A percentile compares a stretch with the other conserved stretches of the same genome.
These are phyloP conservation scores for Russula griseocarnosa DNA, from an alignment of 768 basidiomycete species.

Conservation along the genomic window DNA sequence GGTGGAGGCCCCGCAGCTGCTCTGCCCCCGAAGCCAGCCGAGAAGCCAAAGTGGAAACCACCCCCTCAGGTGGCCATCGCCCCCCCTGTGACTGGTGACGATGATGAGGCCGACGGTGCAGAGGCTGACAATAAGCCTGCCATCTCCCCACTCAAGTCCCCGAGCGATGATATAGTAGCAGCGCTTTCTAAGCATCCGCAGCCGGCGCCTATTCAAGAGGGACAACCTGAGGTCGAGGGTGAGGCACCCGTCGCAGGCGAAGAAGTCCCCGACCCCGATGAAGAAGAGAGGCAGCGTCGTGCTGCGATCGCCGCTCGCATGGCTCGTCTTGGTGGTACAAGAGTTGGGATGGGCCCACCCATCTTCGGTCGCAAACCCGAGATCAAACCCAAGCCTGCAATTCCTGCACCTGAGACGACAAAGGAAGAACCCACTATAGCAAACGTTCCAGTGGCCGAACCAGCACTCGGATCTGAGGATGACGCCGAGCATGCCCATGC, in stretches of 20 bases:
- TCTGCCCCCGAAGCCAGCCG: slow-evolving; percentile 56
- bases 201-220: slow-evolving; percentile 18
- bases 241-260: slow-evolving; percentile 33
- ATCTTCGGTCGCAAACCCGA: slow-evolving; percentile 58
- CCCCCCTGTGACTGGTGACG: slow-evolving; percentile 46
- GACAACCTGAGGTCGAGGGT: slow-evolving; percentile 28
- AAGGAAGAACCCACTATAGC: slow-evolving; percentile 25
- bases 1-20: slow-evolving; percentile 49
- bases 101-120: slow-evolving; percentile 24
- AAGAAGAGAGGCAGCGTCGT: slow-evolving; percentile 72
- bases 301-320: slow-evolving; percentile 89
- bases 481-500: slow-evolving; percentile 4
- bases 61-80: slow-evolving; percentile 50
- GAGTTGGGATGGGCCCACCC: slow-evolving; percentile 76
- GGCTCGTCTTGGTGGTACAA: slow-evolving; percentile 85
- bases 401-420: slow-evolving; percentile 27
- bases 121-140: slow-evolving; percentile 14
- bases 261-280: slow-evolving; percentile 49
- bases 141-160: slow-evolving; percentile 14
- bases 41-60: slow-evolving; percentile 85
- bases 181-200: slow-evolving; percentile 16
- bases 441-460: slow-evolving; percentile 16
- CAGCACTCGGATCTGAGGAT: slow-evolving; percentile 14
- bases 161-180: slow-evolving; percentile 12
- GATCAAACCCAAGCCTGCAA: slow-evolving; percentile 34